Evolutionary conservation across 495 filamentous ascomycete genomes (phyloP).

Genomic region (Tuber indicum): DNA sequence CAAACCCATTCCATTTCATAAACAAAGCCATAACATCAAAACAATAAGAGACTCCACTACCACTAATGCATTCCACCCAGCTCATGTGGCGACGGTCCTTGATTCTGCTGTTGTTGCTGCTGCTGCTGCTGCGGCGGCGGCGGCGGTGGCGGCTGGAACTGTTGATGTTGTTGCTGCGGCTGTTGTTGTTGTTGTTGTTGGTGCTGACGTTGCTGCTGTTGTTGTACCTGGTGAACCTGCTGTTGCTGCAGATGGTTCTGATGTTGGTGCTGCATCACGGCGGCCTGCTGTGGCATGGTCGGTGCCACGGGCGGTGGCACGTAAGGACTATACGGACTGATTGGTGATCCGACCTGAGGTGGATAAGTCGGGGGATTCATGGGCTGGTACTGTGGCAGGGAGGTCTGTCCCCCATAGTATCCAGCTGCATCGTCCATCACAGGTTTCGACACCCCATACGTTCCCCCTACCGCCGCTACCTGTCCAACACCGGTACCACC

Average conservation of each 20-base stretch:
- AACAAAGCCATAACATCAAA: neutral
- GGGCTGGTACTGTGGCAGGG: neutral
- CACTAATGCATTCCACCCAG: neutral
- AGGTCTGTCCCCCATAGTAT: neutral
- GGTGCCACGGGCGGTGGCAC: neutral
- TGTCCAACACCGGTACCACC: neutral
- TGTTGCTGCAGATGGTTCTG: too few species aligned
- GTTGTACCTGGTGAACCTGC: too few species aligned
- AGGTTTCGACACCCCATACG: neutral
- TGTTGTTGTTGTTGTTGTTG: neutral
- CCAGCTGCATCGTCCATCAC: neutral
- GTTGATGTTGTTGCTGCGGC: neutral
- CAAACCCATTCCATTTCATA: neutral
- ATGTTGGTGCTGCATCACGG: neutral
- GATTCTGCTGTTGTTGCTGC: neutral
- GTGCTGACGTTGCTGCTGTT: neutral
- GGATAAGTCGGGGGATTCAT: neutral
- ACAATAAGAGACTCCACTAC: neutral
- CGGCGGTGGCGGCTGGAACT: too few species aligned
- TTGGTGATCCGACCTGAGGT: neutral
- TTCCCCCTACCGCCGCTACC: neutral
- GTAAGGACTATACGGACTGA: neutral
- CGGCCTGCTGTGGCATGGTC: neutral
- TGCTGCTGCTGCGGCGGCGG: neutral
- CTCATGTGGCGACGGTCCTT: neutral